Percentiles rank a stretch among this genome's conserved stretches.
Conservation (phyloP, 208 protist genomes). For the Leishmania tropica region DNA sequence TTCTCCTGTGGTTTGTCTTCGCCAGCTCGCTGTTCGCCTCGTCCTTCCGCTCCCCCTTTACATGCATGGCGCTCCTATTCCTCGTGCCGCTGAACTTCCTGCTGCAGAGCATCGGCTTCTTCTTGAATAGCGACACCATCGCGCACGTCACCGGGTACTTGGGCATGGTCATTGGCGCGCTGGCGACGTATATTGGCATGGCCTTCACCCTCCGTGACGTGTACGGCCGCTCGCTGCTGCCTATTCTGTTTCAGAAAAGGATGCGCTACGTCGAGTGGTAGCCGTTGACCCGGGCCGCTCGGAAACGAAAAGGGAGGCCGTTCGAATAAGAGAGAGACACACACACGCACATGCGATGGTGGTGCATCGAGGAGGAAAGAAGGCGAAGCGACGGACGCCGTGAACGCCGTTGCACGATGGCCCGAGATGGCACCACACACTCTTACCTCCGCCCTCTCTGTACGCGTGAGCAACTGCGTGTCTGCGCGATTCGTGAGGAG, state of each 20-base stretch:
- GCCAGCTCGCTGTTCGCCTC: conserved; percentile 21
- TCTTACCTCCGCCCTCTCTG: background rate
- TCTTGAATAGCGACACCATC: conserved; percentile 18
- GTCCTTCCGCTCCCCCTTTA: conserved; percentile 28
- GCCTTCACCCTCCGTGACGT: conserved; percentile 49
- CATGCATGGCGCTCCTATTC: conserved; percentile 36
- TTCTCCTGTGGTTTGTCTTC: conserved; percentile 34
- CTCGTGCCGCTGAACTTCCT: conserved; percentile 35
- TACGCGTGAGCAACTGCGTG: too few species aligned
- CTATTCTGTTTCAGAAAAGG: conserved; percentile 33
- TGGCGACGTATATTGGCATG: conserved; percentile 57
- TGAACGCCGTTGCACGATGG: background rate
- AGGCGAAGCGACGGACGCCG: too few species aligned
- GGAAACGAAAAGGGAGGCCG: background rate
- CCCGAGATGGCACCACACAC: background rate
- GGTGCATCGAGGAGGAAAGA: too few species aligned
- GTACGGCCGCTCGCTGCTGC: conserved; percentile 44
- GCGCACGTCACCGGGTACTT: conserved; percentile 47
- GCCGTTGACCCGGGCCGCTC: background rate
- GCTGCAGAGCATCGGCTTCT: conserved; percentile 32
- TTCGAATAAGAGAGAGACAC: too few species aligned
- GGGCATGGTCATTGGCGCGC: conserved; percentile 49
- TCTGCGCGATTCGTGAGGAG: too few species aligned
- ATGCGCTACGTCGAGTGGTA: conserved; percentile 36
- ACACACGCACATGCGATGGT: too few species aligned